These are phyloP conservation scores for Penicillium sp. DNA, from an alignment of 2,329 filamentous ascomycete genomes.

Conservation along the genomic window DNA sequence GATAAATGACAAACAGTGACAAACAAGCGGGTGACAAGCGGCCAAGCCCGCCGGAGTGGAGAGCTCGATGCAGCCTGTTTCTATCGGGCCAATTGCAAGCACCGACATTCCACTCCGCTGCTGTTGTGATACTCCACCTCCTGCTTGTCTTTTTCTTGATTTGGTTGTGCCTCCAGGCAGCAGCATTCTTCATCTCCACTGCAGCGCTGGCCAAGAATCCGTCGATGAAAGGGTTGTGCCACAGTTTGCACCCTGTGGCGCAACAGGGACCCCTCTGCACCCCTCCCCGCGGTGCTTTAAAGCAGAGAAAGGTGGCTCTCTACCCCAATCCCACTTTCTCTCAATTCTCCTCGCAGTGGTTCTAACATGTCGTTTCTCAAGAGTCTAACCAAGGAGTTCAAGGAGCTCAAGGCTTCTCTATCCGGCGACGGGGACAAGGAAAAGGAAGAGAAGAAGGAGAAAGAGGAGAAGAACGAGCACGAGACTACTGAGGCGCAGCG, in stretches of 20 bases:
- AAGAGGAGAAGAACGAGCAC: neutral
- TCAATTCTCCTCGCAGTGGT: neutral
- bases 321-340: neutral
- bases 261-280: neutral
- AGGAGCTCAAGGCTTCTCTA: constrained; percentile 11
- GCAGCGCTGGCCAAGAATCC: neutral
- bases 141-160: neutral
- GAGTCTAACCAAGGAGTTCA: constrained; percentile 13
- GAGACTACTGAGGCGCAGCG: neutral
- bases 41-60: neutral
- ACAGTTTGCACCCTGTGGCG: constrained; percentile 6
- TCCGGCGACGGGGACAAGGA: constrained; percentile 3
- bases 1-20: neutral
- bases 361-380: constrained; percentile 10
- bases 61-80: neutral
- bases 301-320: neutral
- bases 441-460: constrained; percentile 4
- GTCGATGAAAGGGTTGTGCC: constrained; percentile 2
- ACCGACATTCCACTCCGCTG: neutral
- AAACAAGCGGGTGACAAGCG: neutral
- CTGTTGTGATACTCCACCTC: neutral
- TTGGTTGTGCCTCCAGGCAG: constrained; percentile 1
- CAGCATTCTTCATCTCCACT: constrained; percentile 5
- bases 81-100: neutral
- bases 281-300: neutral